These are phyloP conservation scores for Paxillus involutus DNA, from an alignment of 768 basidiomycete species.

Conservation along the genomic window DNA sequence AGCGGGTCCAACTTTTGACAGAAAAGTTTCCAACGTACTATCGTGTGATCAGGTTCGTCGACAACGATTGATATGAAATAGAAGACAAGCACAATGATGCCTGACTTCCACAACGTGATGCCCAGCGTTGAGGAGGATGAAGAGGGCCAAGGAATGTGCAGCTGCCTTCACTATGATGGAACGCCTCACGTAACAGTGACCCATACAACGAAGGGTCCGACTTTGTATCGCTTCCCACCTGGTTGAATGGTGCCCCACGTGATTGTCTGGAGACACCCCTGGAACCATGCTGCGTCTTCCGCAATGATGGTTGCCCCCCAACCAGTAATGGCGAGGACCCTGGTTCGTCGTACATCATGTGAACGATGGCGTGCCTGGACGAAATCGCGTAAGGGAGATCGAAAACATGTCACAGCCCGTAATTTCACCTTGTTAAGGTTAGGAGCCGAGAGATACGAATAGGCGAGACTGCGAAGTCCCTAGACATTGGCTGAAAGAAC, in stretches of 20 bases:
- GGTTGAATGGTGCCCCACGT: background rate
- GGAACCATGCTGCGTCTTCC: background rate
- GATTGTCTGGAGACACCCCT: background rate
- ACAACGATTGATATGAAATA: conserved; percentile 34
- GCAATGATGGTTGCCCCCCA: background rate
- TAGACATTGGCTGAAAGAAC: background rate
- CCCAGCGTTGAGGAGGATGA: too few relatives aligned
- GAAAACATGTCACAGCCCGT: background rate
- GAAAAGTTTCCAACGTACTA: conserved; percentile 48
- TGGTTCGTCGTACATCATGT: background rate
- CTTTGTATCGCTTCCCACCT: background rate
- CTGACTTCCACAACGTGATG: too few relatives aligned
- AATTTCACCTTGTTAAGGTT: background rate
- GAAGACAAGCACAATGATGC: conserved; percentile 2
- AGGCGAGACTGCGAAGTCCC: background rate
- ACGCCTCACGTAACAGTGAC: background rate
- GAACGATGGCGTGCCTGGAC: background rate
- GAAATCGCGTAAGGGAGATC: background rate
- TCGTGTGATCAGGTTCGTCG: conserved; percentile 63
- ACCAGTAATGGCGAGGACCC: background rate
- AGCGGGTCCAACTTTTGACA: background rate
- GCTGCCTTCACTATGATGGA: too few relatives aligned
- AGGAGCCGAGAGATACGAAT: background rate
- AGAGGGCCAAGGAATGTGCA: too few relatives aligned
- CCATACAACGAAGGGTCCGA: background rate